Conservation (phyloP, 257 asterid genomes). For the Salvia miltiorrhiza region DNA sequence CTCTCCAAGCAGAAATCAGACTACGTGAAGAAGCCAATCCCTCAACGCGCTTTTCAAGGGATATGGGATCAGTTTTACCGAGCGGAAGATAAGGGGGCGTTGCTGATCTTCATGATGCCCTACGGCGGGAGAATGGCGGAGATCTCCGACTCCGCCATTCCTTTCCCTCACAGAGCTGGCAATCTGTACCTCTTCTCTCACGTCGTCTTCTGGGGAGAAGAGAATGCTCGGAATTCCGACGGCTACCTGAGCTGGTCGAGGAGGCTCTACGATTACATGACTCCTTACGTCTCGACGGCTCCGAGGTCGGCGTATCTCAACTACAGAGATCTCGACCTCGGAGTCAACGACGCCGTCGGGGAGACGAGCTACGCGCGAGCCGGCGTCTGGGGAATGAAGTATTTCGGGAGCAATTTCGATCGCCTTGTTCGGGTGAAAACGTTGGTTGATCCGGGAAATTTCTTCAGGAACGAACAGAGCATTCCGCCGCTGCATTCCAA, state of each 20-base stretch:
- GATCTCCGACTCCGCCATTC: conserved; percentile 23
- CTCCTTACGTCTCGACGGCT: background rate
- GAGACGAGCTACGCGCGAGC: background rate
- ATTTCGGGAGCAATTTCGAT: no score
- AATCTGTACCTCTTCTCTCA: no score
- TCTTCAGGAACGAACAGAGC: no score
- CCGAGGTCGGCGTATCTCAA: background rate
- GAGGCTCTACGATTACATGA: background rate
- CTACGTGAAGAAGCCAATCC: conserved; percentile 22
- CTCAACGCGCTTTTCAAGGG: background rate
- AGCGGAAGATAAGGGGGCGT: background rate
- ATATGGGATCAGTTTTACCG: background rate
- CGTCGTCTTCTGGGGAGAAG: no score
- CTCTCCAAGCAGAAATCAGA: conserved; percentile 19
- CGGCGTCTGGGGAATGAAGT: background rate
- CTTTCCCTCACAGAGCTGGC: conserved; percentile 27
- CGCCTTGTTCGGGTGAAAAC: no score
- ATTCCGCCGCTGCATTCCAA: background rate
- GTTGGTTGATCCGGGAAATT: no score
- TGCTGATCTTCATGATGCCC: background rate
- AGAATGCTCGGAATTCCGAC: background rate
- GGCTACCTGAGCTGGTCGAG: background rate
- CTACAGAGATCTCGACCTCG: conserved; percentile 23
- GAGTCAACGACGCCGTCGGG: background rate
- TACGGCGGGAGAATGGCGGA: conserved; percentile 13